These are phyloP conservation scores for Millerago galiae DNA, from an alignment of 805 yeast species.

Conservation along the genomic window DNA sequence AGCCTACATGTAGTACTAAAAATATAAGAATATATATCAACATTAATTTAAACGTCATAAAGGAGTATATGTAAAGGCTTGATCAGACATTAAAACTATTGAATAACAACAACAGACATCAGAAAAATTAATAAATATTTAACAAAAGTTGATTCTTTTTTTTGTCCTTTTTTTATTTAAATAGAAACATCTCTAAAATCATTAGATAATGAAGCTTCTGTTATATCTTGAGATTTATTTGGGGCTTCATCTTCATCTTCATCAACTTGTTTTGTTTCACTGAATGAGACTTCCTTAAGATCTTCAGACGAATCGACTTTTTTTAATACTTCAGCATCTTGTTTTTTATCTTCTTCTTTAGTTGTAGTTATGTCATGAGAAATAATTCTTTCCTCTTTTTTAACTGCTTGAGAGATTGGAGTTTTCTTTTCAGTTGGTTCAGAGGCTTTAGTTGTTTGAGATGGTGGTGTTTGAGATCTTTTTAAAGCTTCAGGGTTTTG, in stretches of 20 bases:
- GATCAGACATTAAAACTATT: too few relatives aligned
- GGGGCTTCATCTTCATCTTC: conserved; percentile 2
- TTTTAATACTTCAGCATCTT: not conserved
- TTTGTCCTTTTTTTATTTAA: not conserved
- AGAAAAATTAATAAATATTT: not conserved
- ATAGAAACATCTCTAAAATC: conserved; percentile 21
- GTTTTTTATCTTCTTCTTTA: conserved; percentile 5
- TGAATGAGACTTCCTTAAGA: not conserved
- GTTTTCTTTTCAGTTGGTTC: conserved; percentile 8
- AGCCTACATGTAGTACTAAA: too few relatives aligned
- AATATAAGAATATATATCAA: too few relatives aligned
- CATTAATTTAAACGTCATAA: too few relatives aligned
- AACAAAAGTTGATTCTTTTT: too few relatives aligned
- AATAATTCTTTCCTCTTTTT: conserved; percentile 16
- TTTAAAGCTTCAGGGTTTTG: conserved; percentile 4
- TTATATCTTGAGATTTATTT: conserved; percentile 7
- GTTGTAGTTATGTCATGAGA: conserved; percentile 17
- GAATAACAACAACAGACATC: not conserved
- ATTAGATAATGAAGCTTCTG: conserved; percentile 7
- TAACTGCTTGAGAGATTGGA: conserved; percentile 8
- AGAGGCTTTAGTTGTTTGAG: not conserved
- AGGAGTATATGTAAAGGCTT: too few relatives aligned
- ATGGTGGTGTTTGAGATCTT: not conserved
- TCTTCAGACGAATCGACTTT: not conserved
- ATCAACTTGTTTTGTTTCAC: not conserved